phyloP scores from a whole-genome alignment of 495 filamentous ascomycete genomes.

The Penicillium lagena region DNA sequence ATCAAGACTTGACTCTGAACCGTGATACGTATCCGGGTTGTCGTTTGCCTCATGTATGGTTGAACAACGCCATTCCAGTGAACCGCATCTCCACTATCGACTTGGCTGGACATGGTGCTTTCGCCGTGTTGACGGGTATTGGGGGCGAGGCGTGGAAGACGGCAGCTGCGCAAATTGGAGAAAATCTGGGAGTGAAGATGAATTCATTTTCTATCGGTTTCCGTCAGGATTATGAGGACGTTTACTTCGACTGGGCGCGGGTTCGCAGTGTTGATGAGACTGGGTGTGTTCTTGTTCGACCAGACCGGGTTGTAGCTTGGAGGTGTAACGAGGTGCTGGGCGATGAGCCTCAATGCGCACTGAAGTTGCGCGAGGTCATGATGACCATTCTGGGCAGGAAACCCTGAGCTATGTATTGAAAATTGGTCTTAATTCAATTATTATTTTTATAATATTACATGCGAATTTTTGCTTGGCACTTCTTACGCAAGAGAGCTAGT shows the following conservation, averaged over 20 bases:
- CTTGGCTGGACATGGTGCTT: slow-evolving; percentile 43
- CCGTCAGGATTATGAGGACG: slow-evolving; percentile 44
- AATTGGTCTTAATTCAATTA: too few relatives aligned
- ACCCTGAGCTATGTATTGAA: too few relatives aligned
- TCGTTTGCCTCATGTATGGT: slow-evolving; percentile 48
- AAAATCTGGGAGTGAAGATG: slow-evolving; percentile 29
- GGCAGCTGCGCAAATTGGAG: slow-evolving; percentile 28
- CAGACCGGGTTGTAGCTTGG: slow-evolving; percentile 45
- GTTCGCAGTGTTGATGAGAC: slow-evolving; percentile 42
- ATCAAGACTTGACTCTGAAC: slow-evolving; percentile 14
- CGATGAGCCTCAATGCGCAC: slow-evolving; percentile 3
- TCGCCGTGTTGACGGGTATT: slow-evolving; percentile 42
- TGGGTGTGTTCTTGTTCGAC: slow-evolving; percentile 43
- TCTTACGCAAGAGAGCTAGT: too few relatives aligned
- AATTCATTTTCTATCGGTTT: slow-evolving; percentile 40
- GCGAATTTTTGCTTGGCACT: too few relatives aligned
- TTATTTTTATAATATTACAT: too few relatives aligned
- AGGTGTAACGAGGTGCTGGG: slow-evolving; percentile 6
- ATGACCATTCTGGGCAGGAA: slow-evolving; percentile 7
- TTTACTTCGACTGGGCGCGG: slow-evolving; percentile 45
- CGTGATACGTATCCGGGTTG: slow-evolving; percentile 42
- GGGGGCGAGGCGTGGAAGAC: slow-evolving; percentile 42
- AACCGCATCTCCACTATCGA: slow-evolving; percentile 44
- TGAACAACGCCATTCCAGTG: slow-evolving; percentile 34
- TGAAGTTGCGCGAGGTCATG: slow-evolving; percentile 10